phyloP scores from a whole-genome alignment of 495 filamentous ascomycete genomes.

The Penicillium bialowiezense region DNA sequence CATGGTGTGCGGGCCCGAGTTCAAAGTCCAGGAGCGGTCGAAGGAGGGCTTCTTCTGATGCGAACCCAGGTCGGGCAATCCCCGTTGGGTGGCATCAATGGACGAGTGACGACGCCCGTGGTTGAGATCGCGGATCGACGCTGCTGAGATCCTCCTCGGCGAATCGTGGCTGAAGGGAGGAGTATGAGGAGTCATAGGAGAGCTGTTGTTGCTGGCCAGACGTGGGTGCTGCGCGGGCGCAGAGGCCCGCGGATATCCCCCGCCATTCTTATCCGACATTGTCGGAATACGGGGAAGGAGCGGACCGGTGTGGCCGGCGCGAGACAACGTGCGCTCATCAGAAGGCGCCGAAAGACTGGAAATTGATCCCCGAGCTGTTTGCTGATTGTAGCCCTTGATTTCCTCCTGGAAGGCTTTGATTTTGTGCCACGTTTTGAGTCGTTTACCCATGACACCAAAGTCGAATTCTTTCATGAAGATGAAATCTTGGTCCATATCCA shows the following conservation, averaged over 20 bases:
- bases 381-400: constrained; percentile 47
- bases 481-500: constrained; percentile 92
- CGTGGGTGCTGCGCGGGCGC: constrained; percentile 32
- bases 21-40: constrained; percentile 86
- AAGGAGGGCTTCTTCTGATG: constrained; percentile 87
- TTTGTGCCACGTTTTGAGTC: constrained; percentile 93
- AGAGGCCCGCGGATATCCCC: constrained; percentile 25
- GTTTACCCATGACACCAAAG: constrained; percentile 81
- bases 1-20: constrained; percentile 36
- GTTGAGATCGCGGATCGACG: constrained; percentile 78
- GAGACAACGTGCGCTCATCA: constrained; percentile 41
- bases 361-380: constrained; percentile 26
- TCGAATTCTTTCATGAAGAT: constrained; percentile 94
- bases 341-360: constrained; percentile 29
- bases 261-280: constrained; percentile 42
- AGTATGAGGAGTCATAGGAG: constrained; percentile 31
- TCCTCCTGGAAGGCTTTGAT: constrained; percentile 87
- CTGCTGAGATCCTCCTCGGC: constrained; percentile 67
- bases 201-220: constrained; percentile 32
- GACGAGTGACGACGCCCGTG: constrained; percentile 86
- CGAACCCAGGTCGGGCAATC: constrained; percentile 17
- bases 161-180: constrained; percentile 51
- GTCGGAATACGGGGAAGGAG: constrained; percentile 61
- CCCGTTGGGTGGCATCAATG: constrained; percentile 59
- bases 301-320: constrained; percentile 38